phyloP scores from a whole-genome alignment of 164 flowering plant species.

The Umbilicus rupestris region DNA sequence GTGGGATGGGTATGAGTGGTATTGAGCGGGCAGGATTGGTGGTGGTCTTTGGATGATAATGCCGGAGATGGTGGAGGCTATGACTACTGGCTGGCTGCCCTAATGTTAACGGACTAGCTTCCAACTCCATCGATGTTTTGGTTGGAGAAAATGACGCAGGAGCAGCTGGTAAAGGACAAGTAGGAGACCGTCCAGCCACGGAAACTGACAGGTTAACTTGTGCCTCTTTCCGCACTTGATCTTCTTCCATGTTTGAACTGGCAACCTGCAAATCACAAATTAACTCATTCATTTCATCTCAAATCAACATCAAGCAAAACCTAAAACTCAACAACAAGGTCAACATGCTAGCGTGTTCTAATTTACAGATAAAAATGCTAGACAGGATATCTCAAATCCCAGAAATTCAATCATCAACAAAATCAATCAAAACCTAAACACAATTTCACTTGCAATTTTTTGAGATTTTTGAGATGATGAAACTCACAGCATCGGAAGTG shows the following conservation, averaged over 20 bases:
- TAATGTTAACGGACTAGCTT: conserved; percentile 12
- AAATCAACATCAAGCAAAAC: neutral
- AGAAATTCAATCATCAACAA: conserved; percentile 1
- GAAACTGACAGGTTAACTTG: conserved; percentile 10
- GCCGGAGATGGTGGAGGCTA: neutral
- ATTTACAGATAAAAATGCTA: neutral
- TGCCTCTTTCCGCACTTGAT: conserved; percentile 11
- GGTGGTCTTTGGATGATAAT: neutral
- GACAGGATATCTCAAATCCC: neutral
- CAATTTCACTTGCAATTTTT: neutral
- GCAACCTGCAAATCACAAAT: conserved; percentile 18
- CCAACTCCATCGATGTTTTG: conserved; percentile 14
- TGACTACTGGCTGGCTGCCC: conserved; percentile 14
- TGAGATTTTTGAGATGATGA: neutral
- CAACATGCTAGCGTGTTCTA: too few relatives aligned
- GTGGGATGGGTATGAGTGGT: conserved; percentile 40
- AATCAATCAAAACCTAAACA: neutral
- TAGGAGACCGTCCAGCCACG: conserved; percentile 14
- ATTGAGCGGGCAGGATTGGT: conserved; percentile 21
- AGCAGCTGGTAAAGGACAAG: neutral
- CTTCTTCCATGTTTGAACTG: conserved; percentile 25
- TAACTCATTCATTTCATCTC: neutral
- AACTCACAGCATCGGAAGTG: conserved; percentile 49
- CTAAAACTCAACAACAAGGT: neutral
- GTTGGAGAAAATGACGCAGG: conserved; percentile 15